These are phyloP conservation scores for Bjerkandera adusta DNA, from an alignment of 1,284 basidiomycete genomes.

Conservation along the genomic window DNA sequence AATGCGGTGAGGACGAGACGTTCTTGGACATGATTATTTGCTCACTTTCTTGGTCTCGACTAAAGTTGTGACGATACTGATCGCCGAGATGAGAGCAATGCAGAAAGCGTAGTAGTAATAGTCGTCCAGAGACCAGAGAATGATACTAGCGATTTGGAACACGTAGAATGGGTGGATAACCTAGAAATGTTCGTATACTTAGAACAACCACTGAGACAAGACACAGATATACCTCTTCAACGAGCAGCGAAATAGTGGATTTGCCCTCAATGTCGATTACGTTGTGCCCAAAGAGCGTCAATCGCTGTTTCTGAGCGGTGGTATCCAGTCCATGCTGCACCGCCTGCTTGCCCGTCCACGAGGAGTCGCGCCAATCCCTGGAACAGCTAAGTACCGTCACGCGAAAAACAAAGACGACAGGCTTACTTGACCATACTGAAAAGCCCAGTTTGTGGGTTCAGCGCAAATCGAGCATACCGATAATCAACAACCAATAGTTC, in stretches of 20 bases:
- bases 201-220: neutral
- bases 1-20: neutral
- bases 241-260: constrained; percentile 74
- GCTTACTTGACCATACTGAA: constrained; percentile 80
- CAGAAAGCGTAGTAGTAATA: constrained; percentile 99
- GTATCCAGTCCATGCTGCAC: constrained; percentile 66
- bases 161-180: constrained; percentile 96
- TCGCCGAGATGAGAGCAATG: constrained; percentile 88
- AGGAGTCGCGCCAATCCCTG: constrained; percentile 91
- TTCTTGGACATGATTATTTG: neutral
- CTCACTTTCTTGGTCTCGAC: constrained; percentile 88
- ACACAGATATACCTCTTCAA: constrained; percentile 75
- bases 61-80: constrained; percentile 86
- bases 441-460: constrained; percentile 83
- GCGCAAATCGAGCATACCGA: constrained; percentile 88
- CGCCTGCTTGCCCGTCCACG: constrained; percentile 64
- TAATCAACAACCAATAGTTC: constrained; percentile 70
- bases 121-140: constrained; percentile 93
- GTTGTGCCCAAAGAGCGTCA: constrained; percentile 82
- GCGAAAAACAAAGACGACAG: constrained; percentile 1
- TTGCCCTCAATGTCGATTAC: constrained; percentile 92
- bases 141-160: constrained; percentile 96
- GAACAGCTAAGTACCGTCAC: constrained; percentile 9
- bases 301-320: constrained; percentile 60
- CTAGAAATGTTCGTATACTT: constrained; percentile 33